Conservation (phyloP, 176 grass and related monocot species). For the Coix lacrymajobi region DNA sequence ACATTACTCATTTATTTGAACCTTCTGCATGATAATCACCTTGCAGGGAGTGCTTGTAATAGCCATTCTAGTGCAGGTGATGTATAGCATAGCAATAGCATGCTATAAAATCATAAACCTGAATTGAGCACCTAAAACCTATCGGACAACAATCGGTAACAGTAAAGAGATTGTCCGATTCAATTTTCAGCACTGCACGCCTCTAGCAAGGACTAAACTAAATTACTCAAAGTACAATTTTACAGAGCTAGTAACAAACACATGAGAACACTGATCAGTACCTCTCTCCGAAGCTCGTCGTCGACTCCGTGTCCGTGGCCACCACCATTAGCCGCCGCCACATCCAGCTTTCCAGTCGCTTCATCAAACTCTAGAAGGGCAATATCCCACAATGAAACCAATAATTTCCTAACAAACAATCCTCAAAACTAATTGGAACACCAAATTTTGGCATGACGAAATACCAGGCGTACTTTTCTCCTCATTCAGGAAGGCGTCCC, state of each 20-base stretch:
- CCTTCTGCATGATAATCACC: background rate
- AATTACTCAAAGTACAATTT: background rate
- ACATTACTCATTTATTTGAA: background rate
- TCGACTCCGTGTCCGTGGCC: constrained; percentile 18
- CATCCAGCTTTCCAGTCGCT: background rate
- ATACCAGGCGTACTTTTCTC: constrained; percentile 21
- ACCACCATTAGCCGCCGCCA: background rate
- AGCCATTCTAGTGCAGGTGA: background rate
- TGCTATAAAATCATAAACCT: background rate
- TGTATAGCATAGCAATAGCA: background rate
- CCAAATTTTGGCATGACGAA: background rate
- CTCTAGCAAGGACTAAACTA: background rate
- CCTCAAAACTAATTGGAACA: background rate
- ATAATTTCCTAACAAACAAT: background rate
- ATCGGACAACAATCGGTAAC: background rate
- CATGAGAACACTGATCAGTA: background rate
- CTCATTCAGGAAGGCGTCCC: constrained; percentile 39
- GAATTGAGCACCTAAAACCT: background rate
- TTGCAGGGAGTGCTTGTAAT: too few relatives aligned
- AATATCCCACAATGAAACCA: background rate
- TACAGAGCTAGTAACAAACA: background rate
- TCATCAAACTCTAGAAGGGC: constrained; percentile 15
- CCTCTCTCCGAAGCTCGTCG: constrained; percentile 61
- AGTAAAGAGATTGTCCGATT: background rate
- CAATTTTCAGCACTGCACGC: background rate